Percentiles rank a stretch among this genome's conserved stretches.
phyloP scores from a whole-genome alignment of 2,329 filamentous ascomycete genomes.

The Ophiostoma australiae region DNA sequence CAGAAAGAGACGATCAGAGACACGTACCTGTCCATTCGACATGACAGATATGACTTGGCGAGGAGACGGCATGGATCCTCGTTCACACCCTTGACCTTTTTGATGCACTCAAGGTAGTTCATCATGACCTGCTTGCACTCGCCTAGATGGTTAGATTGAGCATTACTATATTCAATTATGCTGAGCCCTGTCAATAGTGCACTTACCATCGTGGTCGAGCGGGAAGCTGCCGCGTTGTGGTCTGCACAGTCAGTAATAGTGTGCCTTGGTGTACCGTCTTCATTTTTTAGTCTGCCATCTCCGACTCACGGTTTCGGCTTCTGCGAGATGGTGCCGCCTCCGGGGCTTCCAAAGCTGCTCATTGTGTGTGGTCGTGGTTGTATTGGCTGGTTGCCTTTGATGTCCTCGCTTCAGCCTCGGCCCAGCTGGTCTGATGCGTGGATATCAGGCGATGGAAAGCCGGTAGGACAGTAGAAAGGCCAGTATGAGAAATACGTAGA shows the following conservation, averaged over 20 bases:
- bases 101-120: conserved; percentile 81
- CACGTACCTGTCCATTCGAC: conserved; percentile 82
- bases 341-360: conserved; percentile 32
- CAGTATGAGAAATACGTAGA: background rate
- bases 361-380: conserved; percentile 22
- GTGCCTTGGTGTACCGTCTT: background rate
- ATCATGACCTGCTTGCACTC: conserved; percentile 91
- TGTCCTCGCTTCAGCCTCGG: background rate
- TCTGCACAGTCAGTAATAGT: conserved; percentile 40
- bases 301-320: conserved; percentile 34
- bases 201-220: conserved; percentile 77
- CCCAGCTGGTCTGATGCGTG: background rate
- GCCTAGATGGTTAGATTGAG: conserved; percentile 46
- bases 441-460: background rate
- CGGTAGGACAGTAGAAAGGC: background rate
- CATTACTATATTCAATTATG: background rate
- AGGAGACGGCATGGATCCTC: conserved; percentile 77
- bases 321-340: conserved; percentile 29
- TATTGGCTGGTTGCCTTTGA: background rate
- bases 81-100: conserved; percentile 76
- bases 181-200: background rate
- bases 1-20: background rate
- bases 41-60: conserved; percentile 83
- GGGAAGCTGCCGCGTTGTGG: conserved; percentile 92
- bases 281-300: background rate